Conservation (phyloP, 306 rosid species). For the Fagus sylvatica region DNA sequence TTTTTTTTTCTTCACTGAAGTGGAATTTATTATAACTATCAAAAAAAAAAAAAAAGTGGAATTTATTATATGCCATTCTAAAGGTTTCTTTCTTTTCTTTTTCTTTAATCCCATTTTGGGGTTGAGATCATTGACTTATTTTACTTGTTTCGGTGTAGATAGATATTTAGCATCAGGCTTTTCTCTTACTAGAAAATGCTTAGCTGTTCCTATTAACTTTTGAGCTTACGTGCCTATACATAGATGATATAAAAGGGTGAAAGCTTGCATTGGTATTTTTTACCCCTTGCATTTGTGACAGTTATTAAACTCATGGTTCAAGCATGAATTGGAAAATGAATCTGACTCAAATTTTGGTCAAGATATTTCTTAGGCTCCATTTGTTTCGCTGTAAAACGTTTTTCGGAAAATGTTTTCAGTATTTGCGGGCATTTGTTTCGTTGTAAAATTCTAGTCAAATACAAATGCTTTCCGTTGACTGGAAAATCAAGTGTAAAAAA, state of each 20-base stretch:
- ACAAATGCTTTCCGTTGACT: too few species aligned
- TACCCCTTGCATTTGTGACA: neutral
- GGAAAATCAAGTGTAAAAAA: too few species aligned
- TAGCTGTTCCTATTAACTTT: neutral
- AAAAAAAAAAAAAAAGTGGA: too few species aligned
- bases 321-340: too few species aligned
- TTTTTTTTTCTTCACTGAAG: slow-evolving; percentile 23
- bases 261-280: neutral
- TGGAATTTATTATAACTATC: neutral
- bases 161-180: slow-evolving; percentile 31
- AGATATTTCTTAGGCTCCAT: too few species aligned
- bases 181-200: slow-evolving; percentile 2
- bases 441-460: too few species aligned
- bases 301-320: too few species aligned
- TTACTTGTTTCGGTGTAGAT: slow-evolving; percentile 32
- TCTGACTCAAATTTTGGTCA: too few species aligned
- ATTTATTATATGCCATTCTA: neutral
- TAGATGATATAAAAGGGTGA: neutral
- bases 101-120: neutral
- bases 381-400: too few species aligned
- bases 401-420: too few species aligned
- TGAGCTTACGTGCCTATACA: too few species aligned
- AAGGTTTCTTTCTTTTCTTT: neutral
- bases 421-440: too few species aligned
- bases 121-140: slow-evolving; percentile 2